Conservation (phyloP, 331 rosid species). For the Quercus phellos region DNA sequence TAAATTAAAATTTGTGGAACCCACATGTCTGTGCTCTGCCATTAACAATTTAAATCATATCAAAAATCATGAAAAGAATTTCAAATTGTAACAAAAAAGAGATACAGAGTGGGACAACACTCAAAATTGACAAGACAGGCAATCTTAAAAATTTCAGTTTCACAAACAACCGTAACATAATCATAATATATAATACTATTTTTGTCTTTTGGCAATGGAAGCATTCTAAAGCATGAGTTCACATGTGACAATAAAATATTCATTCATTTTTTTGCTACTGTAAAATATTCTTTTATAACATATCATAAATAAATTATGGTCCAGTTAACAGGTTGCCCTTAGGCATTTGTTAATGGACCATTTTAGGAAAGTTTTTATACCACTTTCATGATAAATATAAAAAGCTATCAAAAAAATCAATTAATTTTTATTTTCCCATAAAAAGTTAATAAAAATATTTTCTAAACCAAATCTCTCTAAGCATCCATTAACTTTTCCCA, state of each 20-base stretch:
- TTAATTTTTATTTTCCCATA: too few relatives aligned
- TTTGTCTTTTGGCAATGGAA: not conserved
- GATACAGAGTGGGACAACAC: constrained; percentile 19
- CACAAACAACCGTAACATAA: constrained; percentile 14
- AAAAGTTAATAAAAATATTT: too few relatives aligned
- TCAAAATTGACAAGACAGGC: constrained; percentile 13
- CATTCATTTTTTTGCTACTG: not conserved
- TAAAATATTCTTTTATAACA: not conserved
- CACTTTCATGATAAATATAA: too few relatives aligned
- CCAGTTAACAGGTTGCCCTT: too few relatives aligned
- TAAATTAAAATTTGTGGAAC: constrained; percentile 92
- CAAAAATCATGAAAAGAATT: constrained; percentile 14
- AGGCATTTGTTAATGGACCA: too few relatives aligned
- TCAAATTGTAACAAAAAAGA: constrained; percentile 14
- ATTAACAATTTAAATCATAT: constrained; percentile 13
- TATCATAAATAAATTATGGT: not conserved
- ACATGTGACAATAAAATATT: not conserved
- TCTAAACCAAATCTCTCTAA: too few relatives aligned
- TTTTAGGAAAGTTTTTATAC: too few relatives aligned
- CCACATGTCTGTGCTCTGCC: constrained; percentile 98
- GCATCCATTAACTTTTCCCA: too few relatives aligned
- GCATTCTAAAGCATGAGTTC: not conserved
- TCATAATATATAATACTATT: constrained; percentile 10
- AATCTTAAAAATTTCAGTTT: constrained; percentile 11
- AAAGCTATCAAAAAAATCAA: too few relatives aligned